Percentiles rank a stretch among this genome's conserved stretches.
These are phyloP conservation scores for Asterophora lycoperdoides DNA, from an alignment of 768 basidiomycete species.

Conservation along the genomic window DNA sequence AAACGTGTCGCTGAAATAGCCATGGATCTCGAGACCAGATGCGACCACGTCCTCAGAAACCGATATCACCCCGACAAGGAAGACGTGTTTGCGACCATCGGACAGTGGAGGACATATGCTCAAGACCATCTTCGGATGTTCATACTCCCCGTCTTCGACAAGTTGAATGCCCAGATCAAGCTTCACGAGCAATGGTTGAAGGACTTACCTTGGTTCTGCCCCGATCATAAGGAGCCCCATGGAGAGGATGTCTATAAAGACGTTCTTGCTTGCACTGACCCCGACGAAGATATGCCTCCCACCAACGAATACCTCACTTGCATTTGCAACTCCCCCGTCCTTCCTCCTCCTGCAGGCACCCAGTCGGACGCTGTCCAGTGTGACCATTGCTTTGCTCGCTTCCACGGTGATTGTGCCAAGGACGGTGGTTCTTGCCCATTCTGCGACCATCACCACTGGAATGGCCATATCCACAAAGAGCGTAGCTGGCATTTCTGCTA, in stretches of 20 bases:
- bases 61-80: conserved; percentile 52
- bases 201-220: conserved; percentile 76
- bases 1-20: conserved; percentile 72
- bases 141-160: conserved; percentile 67
- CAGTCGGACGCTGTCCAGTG: conserved; percentile 86
- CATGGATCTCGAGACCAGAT: conserved; percentile 70
- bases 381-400: conserved; percentile 83
- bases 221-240: conserved; percentile 60
- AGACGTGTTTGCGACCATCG: conserved; percentile 69
- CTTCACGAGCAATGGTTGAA: conserved; percentile 69
- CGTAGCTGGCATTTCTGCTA: conserved; percentile 83
- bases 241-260: conserved; percentile 66
- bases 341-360: conserved; percentile 70
- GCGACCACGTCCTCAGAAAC: conserved; percentile 68
- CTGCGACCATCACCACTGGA: conserved; percentile 91
- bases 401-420: conserved; percentile 80
- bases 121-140: conserved; percentile 71
- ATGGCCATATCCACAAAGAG: conserved; percentile 77
- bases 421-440: conserved; percentile 91
- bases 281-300: conserved; percentile 77
- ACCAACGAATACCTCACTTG: conserved; percentile 81
- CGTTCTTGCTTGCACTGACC: conserved; percentile 67
- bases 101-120: conserved; percentile 70
- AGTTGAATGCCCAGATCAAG: conserved; percentile 62
- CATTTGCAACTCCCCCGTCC: conserved; percentile 73